phyloP scores from a whole-genome alignment of 164 flowering plant genomes.

The Chimonanthus praecox region DNA sequence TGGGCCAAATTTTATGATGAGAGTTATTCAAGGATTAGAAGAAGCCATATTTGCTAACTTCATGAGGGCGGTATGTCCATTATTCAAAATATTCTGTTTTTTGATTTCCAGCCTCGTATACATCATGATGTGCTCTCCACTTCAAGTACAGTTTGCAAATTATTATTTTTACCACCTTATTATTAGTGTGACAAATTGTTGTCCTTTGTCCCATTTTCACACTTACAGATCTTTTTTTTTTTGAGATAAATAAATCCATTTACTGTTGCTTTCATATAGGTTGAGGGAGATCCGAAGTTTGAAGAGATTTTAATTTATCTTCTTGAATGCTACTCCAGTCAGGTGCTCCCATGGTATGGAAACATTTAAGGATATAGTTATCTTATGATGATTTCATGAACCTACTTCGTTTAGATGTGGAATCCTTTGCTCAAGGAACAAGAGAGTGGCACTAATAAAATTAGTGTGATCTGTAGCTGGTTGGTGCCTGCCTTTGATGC shows the following conservation, averaged over 20 bases:
- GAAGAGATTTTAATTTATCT: conserved; percentile 33
- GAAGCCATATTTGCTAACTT: conserved; percentile 46
- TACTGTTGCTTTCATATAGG: conserved; percentile 26
- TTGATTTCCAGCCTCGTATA: not conserved
- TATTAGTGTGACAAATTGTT: not conserved
- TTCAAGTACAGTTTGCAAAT: not conserved
- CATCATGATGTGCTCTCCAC: not conserved
- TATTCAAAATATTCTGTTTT: conserved; percentile 3
- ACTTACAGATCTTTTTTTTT: not conserved
- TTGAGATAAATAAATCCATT: no score
- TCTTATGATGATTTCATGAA: not conserved
- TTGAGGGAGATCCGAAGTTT: conserved; percentile 37
- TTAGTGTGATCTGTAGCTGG: not conserved
- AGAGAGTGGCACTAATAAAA: not conserved
- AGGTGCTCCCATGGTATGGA: conserved; percentile 72
- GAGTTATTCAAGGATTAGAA: conserved; percentile 50
- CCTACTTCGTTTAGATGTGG: not conserved
- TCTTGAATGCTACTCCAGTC: conserved; percentile 52
- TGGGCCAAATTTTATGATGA: conserved; percentile 41
- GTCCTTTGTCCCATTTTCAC: not conserved
- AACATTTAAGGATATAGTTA: not conserved
- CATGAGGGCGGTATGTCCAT: conserved; percentile 48
- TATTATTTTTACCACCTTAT: not conserved
- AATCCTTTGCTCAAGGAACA: not conserved
- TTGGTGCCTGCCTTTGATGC: not conserved